A percentile compares a stretch with the other conserved stretches of the same genome.
These are phyloP conservation scores for Cutaneotrichosporon cutaneum DNA, from an alignment of 1,284 basidiomycete genomes.

Conservation along the genomic window DNA sequence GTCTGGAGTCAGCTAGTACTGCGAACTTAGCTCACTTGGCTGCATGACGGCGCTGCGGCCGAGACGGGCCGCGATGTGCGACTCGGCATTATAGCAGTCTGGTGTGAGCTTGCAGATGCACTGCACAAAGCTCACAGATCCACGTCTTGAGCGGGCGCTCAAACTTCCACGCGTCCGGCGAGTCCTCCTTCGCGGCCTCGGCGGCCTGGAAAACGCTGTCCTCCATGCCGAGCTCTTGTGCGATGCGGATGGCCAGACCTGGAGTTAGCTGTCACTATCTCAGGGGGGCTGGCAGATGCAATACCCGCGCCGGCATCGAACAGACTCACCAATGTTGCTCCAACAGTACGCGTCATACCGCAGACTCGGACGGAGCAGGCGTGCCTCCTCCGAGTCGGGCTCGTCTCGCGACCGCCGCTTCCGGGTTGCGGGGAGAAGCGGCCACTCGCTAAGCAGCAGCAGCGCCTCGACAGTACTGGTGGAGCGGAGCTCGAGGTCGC, in stretches of 20 bases:
- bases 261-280: not conserved
- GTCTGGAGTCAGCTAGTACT: not conserved
- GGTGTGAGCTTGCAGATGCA: not conserved
- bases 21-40: not conserved
- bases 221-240: slow-evolving; percentile 24
- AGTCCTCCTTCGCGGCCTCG: too few species aligned
- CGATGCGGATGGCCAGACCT: slow-evolving; percentile 18
- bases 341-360: slow-evolving; percentile 22
- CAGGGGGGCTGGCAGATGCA: too few species aligned
- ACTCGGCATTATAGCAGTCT: slow-evolving; percentile 24
- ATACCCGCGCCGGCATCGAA: not conserved
- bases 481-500: slow-evolving; percentile 13
- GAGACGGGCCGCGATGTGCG: slow-evolving; percentile 16
- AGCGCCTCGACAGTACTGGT: slow-evolving; percentile 21
- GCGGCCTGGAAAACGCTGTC: slow-evolving; percentile 11
- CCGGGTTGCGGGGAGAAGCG: slow-evolving; percentile 13
- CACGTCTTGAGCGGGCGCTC: slow-evolving; percentile 20
- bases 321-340: slow-evolving; percentile 15
- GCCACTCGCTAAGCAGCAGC: slow-evolving; percentile 22
- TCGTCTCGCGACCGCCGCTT: not conserved
- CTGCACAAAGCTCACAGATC: slow-evolving; percentile 13
- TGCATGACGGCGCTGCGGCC: slow-evolving; percentile 24
- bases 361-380: slow-evolving; percentile 13
- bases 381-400: slow-evolving; percentile 15
- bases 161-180: slow-evolving; percentile 11